These are phyloP conservation scores for Nakataea oryzae DNA, from an alignment of 2,329 filamentous ascomycete species.

Conservation along the genomic window DNA sequence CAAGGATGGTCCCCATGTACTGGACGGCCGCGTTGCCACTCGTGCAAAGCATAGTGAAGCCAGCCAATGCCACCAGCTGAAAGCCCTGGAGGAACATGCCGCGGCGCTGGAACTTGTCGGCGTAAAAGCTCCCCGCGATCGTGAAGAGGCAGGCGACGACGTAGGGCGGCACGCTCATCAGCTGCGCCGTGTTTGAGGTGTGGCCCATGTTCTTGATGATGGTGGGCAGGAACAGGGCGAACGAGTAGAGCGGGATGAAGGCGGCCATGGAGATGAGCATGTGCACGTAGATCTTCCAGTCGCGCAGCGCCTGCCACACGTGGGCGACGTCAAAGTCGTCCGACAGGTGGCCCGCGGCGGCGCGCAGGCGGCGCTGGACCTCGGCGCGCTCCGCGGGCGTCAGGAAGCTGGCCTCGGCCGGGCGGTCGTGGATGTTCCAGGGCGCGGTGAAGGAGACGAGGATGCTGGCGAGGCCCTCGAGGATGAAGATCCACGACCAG, in stretches of 20 bases:
- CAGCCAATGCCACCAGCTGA: slow-evolving; percentile 49
- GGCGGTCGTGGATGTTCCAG: slow-evolving; percentile 50
- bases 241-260: slow-evolving; percentile 13
- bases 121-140: slow-evolving; percentile 50
- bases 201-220: slow-evolving; percentile 18
- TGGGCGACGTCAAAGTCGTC: slow-evolving; percentile 48
- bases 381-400: slow-evolving; percentile 28
- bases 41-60: slow-evolving; percentile 56
- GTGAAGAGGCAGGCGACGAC: slow-evolving; percentile 46
- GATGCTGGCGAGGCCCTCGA: slow-evolving; percentile 12
- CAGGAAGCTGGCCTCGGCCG: slow-evolving; percentile 39
- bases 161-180: slow-evolving; percentile 21
- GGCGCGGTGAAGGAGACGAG: slow-evolving; percentile 24
- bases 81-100: slow-evolving; percentile 58
- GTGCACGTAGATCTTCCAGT: slow-evolving; percentile 45
- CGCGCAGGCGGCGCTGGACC: slow-evolving; percentile 30
- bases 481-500: slow-evolving; percentile 57
- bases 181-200: slow-evolving; percentile 15
- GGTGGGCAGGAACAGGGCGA: slow-evolving; percentile 17
- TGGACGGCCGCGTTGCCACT: slow-evolving; percentile 41
- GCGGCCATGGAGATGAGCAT: slow-evolving; percentile 15
- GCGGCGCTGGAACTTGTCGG: slow-evolving; percentile 52
- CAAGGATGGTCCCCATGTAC: slow-evolving; percentile 61
- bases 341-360: slow-evolving; percentile 34
- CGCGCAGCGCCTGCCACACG: slow-evolving; percentile 42